phyloP scores from a whole-genome alignment of 148 eudicot species.

The Selenicereus undatus region DNA sequence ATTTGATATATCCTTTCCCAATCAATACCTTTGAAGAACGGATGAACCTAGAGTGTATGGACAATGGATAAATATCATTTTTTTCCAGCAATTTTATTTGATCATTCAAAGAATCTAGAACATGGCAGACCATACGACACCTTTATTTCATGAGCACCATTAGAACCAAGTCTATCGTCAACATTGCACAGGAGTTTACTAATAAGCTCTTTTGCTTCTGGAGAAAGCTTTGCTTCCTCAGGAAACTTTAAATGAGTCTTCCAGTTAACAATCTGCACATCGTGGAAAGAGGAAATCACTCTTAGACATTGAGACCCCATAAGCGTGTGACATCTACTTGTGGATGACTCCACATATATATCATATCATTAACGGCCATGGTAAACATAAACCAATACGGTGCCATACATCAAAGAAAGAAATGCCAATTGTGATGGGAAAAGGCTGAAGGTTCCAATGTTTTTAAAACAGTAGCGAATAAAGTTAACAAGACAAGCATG shows the following conservation, averaged over 20 bases:
- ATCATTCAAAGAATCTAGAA: conserved; percentile 27
- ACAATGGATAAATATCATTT: conserved; percentile 7
- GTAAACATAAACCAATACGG: neutral
- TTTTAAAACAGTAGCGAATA: neutral
- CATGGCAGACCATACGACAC: conserved; percentile 66
- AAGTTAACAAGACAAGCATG: neutral
- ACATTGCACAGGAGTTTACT: conserved; percentile 87
- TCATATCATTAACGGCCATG: neutral
- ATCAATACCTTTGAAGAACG: conserved; percentile 71
- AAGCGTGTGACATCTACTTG: neutral
- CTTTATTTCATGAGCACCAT: conserved; percentile 92
- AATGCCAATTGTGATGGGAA: neutral
- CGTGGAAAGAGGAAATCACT: conserved; percentile 8
- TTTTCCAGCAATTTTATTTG: neutral
- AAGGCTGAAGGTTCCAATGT: neutral
- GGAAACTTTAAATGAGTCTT: conserved; percentile 87
- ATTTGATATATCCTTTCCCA: conserved; percentile 87
- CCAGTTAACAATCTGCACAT: conserved; percentile 87
- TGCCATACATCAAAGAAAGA: conserved; percentile 8
- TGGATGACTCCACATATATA: conserved; percentile 2
- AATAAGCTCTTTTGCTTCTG: conserved; percentile 84
- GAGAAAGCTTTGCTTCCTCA: conserved; percentile 76
- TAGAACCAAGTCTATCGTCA: conserved; percentile 80
- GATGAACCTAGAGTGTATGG: conserved; percentile 50
- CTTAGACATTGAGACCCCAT: conserved; percentile 11